Evolutionary conservation across 2,329 filamentous ascomycete species (phyloP).

Genomic region (Aureobasidium sp.): DNA sequence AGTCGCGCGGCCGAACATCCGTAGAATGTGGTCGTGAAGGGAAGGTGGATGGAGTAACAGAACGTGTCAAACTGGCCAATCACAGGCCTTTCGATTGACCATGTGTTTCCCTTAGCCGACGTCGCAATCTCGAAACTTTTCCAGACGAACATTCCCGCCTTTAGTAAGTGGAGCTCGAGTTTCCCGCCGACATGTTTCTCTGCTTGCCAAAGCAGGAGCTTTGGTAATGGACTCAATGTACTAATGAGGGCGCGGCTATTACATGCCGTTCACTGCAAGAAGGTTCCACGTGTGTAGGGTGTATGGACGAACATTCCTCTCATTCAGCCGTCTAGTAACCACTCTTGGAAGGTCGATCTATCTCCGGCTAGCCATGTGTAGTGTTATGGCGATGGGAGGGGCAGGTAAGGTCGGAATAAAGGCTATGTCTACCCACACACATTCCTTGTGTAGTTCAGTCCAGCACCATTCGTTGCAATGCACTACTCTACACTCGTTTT

Average conservation of each 20-base stretch:
- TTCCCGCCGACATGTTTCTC: slow-evolving; percentile 2
- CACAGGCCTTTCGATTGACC: background rate
- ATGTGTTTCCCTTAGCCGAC: background rate
- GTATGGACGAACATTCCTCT: background rate
- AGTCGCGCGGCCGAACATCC: slow-evolving; percentile 1
- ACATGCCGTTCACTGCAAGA: background rate
- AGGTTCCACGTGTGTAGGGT: slow-evolving; percentile 4
- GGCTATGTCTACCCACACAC: background rate
- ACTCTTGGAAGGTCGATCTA: background rate
- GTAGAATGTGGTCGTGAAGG: slow-evolving; percentile 5
- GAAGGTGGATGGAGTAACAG: slow-evolving; percentile 3
- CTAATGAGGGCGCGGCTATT: slow-evolving; percentile 2
- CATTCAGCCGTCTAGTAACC: background rate
- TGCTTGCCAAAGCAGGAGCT: background rate
- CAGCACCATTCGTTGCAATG: slow-evolving; percentile 4
- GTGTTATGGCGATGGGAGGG: background rate
- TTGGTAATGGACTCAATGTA: background rate
- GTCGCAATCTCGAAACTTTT: background rate
- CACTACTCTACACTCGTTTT: slow-evolving; percentile 20
- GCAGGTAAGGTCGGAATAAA: background rate
- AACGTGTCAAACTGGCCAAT: background rate
- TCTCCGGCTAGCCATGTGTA: background rate
- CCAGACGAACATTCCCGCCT: background rate
- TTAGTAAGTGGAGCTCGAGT: slow-evolving; percentile 6
- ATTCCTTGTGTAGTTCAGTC: background rate